phyloP scores from a whole-genome alignment of 805 yeast genomes.

The Schwanniomyces vanrijiae region DNA sequence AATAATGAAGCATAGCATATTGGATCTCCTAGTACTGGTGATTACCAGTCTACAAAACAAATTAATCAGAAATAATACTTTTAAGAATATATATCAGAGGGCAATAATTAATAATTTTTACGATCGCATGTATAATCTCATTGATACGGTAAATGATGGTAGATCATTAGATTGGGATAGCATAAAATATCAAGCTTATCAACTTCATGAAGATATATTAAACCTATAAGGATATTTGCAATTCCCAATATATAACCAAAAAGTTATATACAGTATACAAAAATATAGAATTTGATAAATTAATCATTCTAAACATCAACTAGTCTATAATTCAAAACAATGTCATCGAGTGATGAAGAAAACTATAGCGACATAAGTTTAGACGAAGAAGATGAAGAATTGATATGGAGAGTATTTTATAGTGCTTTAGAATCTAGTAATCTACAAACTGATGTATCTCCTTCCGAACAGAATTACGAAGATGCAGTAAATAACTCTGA shows the following conservation, averaged over 20 bases:
- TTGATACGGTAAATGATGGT: neutral
- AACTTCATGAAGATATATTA: neutral
- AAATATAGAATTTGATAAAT: neutral
- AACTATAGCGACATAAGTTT: conserved; percentile 36
- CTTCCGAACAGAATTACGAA: conserved; percentile 9
- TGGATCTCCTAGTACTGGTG: neutral
- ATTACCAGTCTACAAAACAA: neutral
- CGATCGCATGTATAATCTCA: neutral
- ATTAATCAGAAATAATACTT: neutral
- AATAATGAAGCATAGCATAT: neutral
- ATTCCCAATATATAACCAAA: neutral
- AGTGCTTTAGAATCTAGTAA: conserved; percentile 18
- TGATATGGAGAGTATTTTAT: conserved; percentile 43
- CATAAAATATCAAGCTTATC: neutral
- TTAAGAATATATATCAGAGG: neutral
- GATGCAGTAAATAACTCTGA: conserved; percentile 16
- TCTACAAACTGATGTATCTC: conserved; percentile 1
- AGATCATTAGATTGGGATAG: neutral
- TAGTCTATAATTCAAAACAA: neutral
- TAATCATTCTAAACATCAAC: neutral
- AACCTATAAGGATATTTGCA: neutral
- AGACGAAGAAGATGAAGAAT: conserved; percentile 46
- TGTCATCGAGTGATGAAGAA: conserved; percentile 7
- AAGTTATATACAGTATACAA: neutral
- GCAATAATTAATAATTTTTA: neutral